These are phyloP conservation scores for Williopsis jadinii DNA, from an alignment of 1,139 yeast species.

Conservation along the genomic window DNA sequence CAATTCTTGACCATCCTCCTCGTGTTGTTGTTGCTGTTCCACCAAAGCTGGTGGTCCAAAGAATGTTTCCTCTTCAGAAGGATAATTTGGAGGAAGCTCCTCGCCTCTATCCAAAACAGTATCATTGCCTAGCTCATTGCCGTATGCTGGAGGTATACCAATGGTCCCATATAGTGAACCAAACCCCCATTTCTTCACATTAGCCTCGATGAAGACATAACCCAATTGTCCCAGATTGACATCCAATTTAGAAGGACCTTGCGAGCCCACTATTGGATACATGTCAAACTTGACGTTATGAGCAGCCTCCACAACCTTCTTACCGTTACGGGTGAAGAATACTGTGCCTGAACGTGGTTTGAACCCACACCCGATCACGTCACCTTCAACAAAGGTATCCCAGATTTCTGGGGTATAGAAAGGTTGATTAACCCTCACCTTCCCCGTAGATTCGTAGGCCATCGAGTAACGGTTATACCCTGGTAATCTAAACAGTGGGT, in stretches of 20 bases:
- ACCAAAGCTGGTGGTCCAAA: slow-evolving; percentile 39
- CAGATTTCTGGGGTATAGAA: slow-evolving; percentile 64
- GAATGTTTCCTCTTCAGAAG: slow-evolving; percentile 56
- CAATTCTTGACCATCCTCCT: not conserved
- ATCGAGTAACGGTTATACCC: slow-evolving; percentile 76
- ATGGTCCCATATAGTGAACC: slow-evolving; percentile 68
- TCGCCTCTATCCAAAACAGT: slow-evolving; percentile 65
- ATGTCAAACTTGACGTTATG: slow-evolving; percentile 73
- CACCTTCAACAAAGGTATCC: slow-evolving; percentile 74
- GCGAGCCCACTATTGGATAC: slow-evolving; percentile 75
- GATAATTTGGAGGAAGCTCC: slow-evolving; percentile 63
- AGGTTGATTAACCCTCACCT: slow-evolving; percentile 76
- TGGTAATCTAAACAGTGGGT: slow-evolving; percentile 83
- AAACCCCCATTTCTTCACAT: slow-evolving; percentile 87
- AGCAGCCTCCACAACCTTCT: slow-evolving; percentile 72
- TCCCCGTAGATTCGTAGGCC: slow-evolving; percentile 84
- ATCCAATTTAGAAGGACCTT: slow-evolving; percentile 54
- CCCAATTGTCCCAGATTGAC: slow-evolving; percentile 83
- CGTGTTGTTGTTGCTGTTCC: not conserved
- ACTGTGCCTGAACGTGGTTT: slow-evolving; percentile 66
- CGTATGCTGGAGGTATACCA: slow-evolving; percentile 72
- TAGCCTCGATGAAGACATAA: slow-evolving; percentile 84
- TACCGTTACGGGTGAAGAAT: slow-evolving; percentile 80
- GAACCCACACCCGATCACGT: slow-evolving; percentile 80
- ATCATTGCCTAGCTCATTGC: slow-evolving; percentile 44